phyloP scores from a whole-genome alignment of 257 asterid genomes.

The Solanum chilense region DNA sequence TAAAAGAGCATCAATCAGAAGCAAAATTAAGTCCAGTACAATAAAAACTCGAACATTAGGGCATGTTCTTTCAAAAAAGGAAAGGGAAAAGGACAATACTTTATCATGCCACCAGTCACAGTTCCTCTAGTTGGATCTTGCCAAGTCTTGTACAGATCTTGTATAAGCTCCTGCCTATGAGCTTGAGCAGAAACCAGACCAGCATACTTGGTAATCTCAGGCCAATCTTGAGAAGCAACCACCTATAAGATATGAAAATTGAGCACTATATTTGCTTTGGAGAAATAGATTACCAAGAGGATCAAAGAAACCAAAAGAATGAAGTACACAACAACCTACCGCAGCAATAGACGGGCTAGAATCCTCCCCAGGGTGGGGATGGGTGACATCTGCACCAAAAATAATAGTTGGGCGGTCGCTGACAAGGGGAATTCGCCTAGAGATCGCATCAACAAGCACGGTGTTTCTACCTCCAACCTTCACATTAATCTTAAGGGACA shows the following conservation, averaged over 20 bases:
- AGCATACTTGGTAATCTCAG: constrained; percentile 88
- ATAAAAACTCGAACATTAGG: not conserved
- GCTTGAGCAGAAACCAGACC: constrained; percentile 98
- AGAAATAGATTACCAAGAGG: not conserved
- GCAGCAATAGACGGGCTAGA: constrained; percentile 99
- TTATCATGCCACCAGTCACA: constrained; percentile 93
- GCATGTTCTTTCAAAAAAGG: not conserved
- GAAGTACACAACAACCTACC: constrained; percentile 22
- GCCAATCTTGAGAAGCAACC: constrained; percentile 99
- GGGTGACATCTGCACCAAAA: constrained; percentile 98
- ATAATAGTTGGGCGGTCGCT: constrained; percentile 92
- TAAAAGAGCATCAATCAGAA: not conserved
- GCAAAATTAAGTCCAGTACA: not conserved
- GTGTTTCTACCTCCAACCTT: constrained; percentile 97
- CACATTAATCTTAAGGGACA: constrained; percentile 79
- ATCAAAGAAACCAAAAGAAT: not conserved
- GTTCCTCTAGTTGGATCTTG: constrained; percentile 75
- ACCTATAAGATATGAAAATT: constrained; percentile 41
- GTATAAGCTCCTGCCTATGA: constrained; percentile 89
- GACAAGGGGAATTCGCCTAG: constrained; percentile 85
- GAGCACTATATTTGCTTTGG: not conserved
- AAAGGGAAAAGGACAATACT: constrained; percentile 24
- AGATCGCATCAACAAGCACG: constrained; percentile 76
- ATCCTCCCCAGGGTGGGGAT: constrained; percentile 98
- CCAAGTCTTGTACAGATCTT: constrained; percentile 81